Evolutionary conservation across 306 rosid species (phyloP).

Genomic region (Fragaria nilgerrensis): DNA sequence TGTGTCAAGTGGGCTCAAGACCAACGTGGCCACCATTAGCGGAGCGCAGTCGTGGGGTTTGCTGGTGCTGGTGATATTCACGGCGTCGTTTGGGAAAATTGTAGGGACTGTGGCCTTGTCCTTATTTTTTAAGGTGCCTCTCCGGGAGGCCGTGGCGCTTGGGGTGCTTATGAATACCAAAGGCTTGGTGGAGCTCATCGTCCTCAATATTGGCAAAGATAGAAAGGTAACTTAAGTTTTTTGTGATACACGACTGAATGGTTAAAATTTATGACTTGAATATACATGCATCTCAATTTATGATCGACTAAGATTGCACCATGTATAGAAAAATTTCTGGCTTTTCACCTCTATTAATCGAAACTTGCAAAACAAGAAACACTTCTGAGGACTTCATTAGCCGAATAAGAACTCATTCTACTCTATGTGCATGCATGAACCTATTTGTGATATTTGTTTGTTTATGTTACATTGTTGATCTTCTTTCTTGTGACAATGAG

Average conservation of each 20-base stretch:
- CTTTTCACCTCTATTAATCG: not conserved
- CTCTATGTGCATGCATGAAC: not conserved
- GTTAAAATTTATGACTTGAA: too few relatives aligned
- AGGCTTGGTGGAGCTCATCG: conserved; percentile 76
- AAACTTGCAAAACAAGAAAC: not conserved
- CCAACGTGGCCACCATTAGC: conserved; percentile 59
- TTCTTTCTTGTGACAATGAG: not conserved
- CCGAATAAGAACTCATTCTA: not conserved
- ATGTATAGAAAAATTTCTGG: too few relatives aligned
- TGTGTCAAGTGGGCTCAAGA: conserved; percentile 71
- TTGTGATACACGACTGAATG: too few relatives aligned
- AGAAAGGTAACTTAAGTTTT: conserved; percentile 42
- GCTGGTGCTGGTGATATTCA: conserved; percentile 52
- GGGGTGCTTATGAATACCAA: conserved; percentile 82
- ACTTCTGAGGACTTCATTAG: not conserved
- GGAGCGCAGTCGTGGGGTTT: conserved; percentile 63
- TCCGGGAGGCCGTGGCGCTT: conserved; percentile 59
- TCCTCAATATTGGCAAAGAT: conserved; percentile 79
- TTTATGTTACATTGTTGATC: not conserved
- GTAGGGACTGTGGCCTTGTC: conserved; percentile 49
- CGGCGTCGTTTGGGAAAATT: conserved; percentile 69
- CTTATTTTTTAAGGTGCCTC: conserved; percentile 37
- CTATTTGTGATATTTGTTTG: too few relatives aligned
- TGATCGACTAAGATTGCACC: too few relatives aligned
- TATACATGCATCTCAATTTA: too few relatives aligned